Percentiles rank a stretch among this genome's conserved stretches.
Evolutionary conservation across 768 basidiomycete species (phyloP).

Genomic region (Mycena maculata): DNA sequence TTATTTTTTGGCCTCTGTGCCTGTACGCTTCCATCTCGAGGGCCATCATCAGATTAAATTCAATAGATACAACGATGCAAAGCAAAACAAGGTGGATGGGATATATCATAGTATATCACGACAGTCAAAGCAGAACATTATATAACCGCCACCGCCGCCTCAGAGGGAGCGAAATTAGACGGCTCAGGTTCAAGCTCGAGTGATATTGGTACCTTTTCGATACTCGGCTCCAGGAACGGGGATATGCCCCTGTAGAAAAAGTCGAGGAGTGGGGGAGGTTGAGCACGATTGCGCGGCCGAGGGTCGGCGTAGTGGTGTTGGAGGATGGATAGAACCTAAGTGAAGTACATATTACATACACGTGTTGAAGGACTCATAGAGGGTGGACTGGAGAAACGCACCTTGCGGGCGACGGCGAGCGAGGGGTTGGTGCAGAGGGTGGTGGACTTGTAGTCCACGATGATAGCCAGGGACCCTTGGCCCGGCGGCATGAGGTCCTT

Average conservation of each 20-base stretch:
- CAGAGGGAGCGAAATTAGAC: no score
- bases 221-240: slow-evolving; percentile 90
- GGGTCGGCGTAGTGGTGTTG: slow-evolving; percentile 75
- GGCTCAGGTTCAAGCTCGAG: no score
- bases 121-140: no score
- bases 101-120: no score
- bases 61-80: no score
- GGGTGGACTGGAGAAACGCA: slow-evolving; percentile 72
- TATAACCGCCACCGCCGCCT: no score
- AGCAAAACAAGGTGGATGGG: no score
- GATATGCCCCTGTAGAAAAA: slow-evolving; percentile 88
- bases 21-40: no score
- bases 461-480: slow-evolving; percentile 84
- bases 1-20: no score
- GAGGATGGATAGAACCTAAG: not conserved
- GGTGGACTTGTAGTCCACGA: slow-evolving; percentile 88
- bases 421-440: slow-evolving; percentile 88
- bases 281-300: slow-evolving; percentile 85
- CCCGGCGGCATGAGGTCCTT: slow-evolving; percentile 90
- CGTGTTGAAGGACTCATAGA: slow-evolving; percentile 58
- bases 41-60: no score
- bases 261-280: slow-evolving; percentile 80
- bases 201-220: slow-evolving; percentile 93
- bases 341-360: not conserved
- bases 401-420: slow-evolving; percentile 82